Evolutionary conservation across 352 stramenopile genomes (phyloP).

Genomic region (Globisporangium nunn): DNA sequence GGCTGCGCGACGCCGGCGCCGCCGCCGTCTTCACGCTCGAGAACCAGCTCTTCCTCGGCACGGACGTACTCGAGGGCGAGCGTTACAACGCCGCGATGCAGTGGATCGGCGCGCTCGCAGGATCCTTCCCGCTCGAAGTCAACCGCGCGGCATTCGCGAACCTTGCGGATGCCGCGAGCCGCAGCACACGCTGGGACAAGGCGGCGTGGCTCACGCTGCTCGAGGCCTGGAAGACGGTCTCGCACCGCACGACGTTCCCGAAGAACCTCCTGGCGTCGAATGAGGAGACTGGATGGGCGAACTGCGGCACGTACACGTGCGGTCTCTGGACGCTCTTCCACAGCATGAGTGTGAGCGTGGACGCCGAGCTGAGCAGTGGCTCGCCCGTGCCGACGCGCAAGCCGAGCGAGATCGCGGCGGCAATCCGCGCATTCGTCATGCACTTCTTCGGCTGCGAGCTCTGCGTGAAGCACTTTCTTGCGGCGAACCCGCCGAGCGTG

Average conservation of each 20-base stretch:
- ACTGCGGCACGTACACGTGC: slow-evolving; percentile 78
- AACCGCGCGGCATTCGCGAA: slow-evolving; percentile 48
- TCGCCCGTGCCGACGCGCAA: slow-evolving; percentile 28
- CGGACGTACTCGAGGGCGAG: slow-evolving; percentile 48
- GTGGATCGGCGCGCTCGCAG: slow-evolving; percentile 56
- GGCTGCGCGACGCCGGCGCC: slow-evolving; percentile 57
- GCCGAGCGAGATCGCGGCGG: slow-evolving; percentile 43
- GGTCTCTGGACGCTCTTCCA: slow-evolving; percentile 82
- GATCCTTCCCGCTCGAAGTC: slow-evolving; percentile 53
- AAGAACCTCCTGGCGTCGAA: slow-evolving; percentile 49
- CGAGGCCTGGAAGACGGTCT: slow-evolving; percentile 48
- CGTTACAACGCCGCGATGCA: slow-evolving; percentile 52
- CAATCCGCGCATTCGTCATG: slow-evolving; percentile 65
- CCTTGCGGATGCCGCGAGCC: slow-evolving; percentile 30
- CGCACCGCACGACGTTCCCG: slow-evolving; percentile 43
- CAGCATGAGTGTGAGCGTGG: slow-evolving; percentile 44
- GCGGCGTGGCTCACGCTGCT: slow-evolving; percentile 55
- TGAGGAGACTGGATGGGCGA: slow-evolving; percentile 36
- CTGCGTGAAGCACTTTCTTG: slow-evolving; percentile 67
- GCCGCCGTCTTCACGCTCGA: slow-evolving; percentile 65
- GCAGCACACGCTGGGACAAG: slow-evolving; percentile 39
- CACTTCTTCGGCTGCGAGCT: slow-evolving; percentile 83
- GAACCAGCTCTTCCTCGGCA: slow-evolving; percentile 66
- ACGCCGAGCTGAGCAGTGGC: slow-evolving; percentile 13
- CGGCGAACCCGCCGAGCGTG: slow-evolving; percentile 48